Evolutionary conservation across 2,329 filamentous ascomycete genomes (phyloP).

Genomic region (Madurella fahalii): DNA sequence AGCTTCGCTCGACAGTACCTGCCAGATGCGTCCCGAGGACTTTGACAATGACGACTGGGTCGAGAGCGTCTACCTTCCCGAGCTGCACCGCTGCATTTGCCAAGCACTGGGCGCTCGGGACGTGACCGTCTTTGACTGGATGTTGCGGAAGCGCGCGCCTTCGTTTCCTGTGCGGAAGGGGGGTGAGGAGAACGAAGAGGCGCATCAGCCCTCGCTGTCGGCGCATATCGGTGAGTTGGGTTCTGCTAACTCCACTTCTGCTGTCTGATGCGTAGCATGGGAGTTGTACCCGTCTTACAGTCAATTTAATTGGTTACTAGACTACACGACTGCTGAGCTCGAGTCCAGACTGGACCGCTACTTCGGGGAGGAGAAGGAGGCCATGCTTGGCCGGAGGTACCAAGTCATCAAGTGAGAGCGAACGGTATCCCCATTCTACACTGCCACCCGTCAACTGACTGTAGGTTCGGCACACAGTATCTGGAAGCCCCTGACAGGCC

Average conservation of each 20-base stretch:
- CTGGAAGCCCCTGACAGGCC: slow-evolving; percentile 21
- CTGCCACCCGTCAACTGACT: background rate
- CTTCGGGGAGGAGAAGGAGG: slow-evolving; percentile 12
- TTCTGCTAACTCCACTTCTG: too few species aligned
- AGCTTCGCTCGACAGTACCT: slow-evolving; percentile 5
- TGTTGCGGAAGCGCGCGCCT: slow-evolving; percentile 13
- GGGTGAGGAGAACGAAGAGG: slow-evolving; percentile 8
- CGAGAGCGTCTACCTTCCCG: slow-evolving; percentile 15
- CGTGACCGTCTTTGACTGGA: slow-evolving; percentile 19
- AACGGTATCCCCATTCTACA: background rate
- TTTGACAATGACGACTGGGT: slow-evolving; percentile 20
- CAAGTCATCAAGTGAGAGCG: slow-evolving; percentile 16
- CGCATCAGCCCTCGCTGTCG: slow-evolving; percentile 14
- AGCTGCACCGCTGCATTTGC: slow-evolving; percentile 13
- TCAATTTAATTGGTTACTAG: too few species aligned
- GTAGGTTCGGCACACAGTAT: slow-evolving; percentile 1
- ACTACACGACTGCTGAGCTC: slow-evolving; percentile 11
- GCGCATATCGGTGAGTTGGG: slow-evolving; percentile 11
- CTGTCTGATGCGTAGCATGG: too few species aligned
- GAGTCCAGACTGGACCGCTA: slow-evolving; percentile 11
- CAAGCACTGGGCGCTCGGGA: slow-evolving; percentile 16
- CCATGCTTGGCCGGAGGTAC: slow-evolving; percentile 5
- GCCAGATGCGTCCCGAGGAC: background rate
- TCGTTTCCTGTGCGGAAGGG: slow-evolving; percentile 12
- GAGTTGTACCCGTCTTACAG: too few species aligned